Percentiles rank a stretch among this genome's conserved stretches.
These are phyloP conservation scores for Pythium oligandrum DNA, from an alignment of 352 stramenopile species.

Conservation along the genomic window DNA sequence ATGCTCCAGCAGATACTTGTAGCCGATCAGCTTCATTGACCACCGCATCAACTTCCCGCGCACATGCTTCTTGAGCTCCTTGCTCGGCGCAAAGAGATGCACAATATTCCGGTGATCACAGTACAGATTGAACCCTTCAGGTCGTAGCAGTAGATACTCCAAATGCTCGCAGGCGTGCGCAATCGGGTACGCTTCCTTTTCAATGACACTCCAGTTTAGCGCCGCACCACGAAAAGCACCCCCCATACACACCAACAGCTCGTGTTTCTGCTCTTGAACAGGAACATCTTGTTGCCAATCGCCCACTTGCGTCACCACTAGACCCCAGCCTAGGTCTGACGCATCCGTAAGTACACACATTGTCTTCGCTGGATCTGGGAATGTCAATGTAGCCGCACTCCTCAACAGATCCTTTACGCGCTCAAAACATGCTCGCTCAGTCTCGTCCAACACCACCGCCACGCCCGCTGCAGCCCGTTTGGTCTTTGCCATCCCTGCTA, in stretches of 20 bases:
- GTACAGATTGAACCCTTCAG: conserved; percentile 17
- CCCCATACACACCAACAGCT: conserved; percentile 15
- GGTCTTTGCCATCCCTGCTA: conserved; percentile 2
- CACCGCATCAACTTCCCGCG: conserved; percentile 7
- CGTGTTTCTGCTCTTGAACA: conserved; percentile 14
- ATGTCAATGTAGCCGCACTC: background rate
- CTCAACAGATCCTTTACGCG: conserved; percentile 1
- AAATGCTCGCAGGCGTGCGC: conserved; percentile 15
- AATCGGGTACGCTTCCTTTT: conserved; percentile 23
- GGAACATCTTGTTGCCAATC: background rate
- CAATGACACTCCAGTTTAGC: conserved; percentile 18
- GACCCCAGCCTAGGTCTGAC: conserved; percentile 8
- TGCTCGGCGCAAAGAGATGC: conserved; percentile 10
- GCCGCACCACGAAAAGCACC: conserved; percentile 13
- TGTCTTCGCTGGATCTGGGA: background rate
- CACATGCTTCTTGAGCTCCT: conserved; percentile 15
- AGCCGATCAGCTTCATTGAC: conserved; percentile 9
- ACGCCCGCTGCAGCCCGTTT: background rate
- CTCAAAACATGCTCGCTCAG: conserved; percentile 1
- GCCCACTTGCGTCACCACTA: conserved; percentile 11
- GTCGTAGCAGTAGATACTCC: conserved; percentile 15
- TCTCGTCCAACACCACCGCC: background rate
- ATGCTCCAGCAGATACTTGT: conserved; percentile 8
- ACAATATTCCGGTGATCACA: conserved; percentile 18
- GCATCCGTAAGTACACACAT: conserved; percentile 8